phyloP scores from a whole-genome alignment of 352 stramenopile species.

The Hyaloperonospora brassicae region DNA sequence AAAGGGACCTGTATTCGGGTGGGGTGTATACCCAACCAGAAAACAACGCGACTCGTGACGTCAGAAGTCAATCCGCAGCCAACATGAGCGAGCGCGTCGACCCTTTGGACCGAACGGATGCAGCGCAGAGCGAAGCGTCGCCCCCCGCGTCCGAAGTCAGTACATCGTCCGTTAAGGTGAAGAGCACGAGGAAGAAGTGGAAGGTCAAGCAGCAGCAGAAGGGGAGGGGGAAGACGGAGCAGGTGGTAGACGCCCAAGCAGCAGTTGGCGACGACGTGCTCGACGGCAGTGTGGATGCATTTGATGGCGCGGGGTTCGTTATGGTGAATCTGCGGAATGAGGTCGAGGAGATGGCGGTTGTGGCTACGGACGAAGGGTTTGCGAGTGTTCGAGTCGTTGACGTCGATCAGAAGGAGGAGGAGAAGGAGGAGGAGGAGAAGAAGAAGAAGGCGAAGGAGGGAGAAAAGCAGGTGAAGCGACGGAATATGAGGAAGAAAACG shows the following conservation, averaged over 20 bases:
- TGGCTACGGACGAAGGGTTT: slow-evolving; percentile 26
- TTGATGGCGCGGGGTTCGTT: slow-evolving; percentile 29
- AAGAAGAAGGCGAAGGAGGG: slow-evolving; percentile 15
- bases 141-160: no score
- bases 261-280: slow-evolving; percentile 26
- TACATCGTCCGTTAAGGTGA: slow-evolving; percentile 1
- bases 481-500: slow-evolving; percentile 4
- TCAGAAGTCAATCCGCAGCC: no score
- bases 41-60: no score
- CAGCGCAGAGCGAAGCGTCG: no score
- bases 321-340: slow-evolving; percentile 37
- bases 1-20: no score
- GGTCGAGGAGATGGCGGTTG: slow-evolving; percentile 32
- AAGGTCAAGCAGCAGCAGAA: slow-evolving; percentile 13
- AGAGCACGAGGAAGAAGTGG: slow-evolving; percentile 13
- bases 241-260: slow-evolving; percentile 25
- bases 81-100: no score
- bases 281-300: slow-evolving; percentile 17
- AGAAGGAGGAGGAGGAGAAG: slow-evolving; percentile 9
- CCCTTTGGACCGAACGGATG: no score
- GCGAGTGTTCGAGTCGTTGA: slow-evolving; percentile 4
- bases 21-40: no score
- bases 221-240: slow-evolving; percentile 22
- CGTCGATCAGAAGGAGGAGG: slow-evolving; percentile 14
- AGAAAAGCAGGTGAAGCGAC: slow-evolving; percentile 16